Evolutionary conservation across 768 basidiomycete genomes (phyloP).

Genomic region (Mycena epipterygia): DNA sequence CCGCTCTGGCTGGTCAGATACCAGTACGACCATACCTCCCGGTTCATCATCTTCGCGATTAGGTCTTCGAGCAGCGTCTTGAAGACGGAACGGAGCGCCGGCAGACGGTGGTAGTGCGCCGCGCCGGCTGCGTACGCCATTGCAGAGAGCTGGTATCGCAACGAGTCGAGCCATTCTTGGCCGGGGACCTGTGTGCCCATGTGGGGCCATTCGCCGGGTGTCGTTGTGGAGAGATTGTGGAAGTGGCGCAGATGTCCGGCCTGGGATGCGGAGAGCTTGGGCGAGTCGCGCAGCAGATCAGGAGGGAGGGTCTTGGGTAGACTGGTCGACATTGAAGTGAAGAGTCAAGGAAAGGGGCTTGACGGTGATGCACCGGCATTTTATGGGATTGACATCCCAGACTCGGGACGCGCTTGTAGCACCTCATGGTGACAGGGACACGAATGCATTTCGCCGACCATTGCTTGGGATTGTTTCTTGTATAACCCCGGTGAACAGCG

Average conservation of each 20-base stretch:
- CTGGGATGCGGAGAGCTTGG: slow-evolving; percentile 16
- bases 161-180: slow-evolving; percentile 31
- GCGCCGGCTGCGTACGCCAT: slow-evolving; percentile 25
- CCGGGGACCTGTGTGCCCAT: slow-evolving; percentile 28
- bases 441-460: too few relatives aligned
- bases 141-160: slow-evolving; percentile 28
- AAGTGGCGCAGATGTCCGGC: slow-evolving; percentile 33
- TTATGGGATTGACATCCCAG: too few relatives aligned
- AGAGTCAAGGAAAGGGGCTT: too few relatives aligned
- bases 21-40: slow-evolving; percentile 31
- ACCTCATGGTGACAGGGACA: too few relatives aligned
- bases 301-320: slow-evolving; percentile 22
- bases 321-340: background rate
- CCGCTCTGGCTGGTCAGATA: slow-evolving; percentile 32
- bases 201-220: slow-evolving; percentile 23
- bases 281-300: background rate
- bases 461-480: too few relatives aligned
- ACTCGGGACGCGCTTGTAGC: too few relatives aligned
- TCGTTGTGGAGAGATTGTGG: slow-evolving; percentile 25
- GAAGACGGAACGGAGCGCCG: slow-evolving; percentile 30
- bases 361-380: too few relatives aligned
- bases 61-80: slow-evolving; percentile 14
- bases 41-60: slow-evolving; percentile 26
- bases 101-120: slow-evolving; percentile 30
- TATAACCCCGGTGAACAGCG: too few relatives aligned